Percentiles rank a stretch among this genome's conserved stretches.
phyloP scores from a whole-genome alignment of 2,329 filamentous ascomycete species.

The Colletotrichum coccodes region DNA sequence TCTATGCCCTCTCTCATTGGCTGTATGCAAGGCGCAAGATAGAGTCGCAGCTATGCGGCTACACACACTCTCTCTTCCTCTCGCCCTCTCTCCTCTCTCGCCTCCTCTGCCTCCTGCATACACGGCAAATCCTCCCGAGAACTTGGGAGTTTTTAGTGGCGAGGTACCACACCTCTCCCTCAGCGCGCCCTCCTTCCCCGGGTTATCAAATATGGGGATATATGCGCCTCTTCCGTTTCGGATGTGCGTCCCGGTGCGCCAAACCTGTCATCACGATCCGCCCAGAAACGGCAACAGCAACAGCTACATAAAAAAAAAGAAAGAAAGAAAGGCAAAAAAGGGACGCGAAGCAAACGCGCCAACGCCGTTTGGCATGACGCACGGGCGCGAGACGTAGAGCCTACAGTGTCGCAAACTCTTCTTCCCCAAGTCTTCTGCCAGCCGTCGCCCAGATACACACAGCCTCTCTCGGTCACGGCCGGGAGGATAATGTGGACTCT shows the following conservation, averaged over 20 bases:
- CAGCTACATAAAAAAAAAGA: too few species aligned
- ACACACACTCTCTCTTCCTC: neutral
- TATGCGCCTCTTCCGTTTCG: neutral
- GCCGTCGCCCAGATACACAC: neutral
- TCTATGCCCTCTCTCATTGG: neutral
- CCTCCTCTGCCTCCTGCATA: neutral
- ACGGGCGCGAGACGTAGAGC: neutral
- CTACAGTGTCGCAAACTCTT: neutral
- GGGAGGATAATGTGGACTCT: neutral
- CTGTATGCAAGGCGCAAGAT: neutral
- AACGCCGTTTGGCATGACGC: neutral
- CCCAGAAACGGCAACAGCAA: neutral
- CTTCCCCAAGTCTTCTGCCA: neutral
- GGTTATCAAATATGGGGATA: conserved; percentile 16
- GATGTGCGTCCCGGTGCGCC: neutral
- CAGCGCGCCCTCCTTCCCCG: conserved; percentile 3
- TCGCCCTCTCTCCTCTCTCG: neutral
- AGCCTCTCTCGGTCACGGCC: neutral
- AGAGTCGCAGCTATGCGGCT: neutral
- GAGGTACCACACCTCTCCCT: neutral
- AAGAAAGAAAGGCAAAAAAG: too few species aligned
- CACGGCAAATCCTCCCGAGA: neutral
- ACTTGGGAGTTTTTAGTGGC: neutral
- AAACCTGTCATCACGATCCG: neutral
- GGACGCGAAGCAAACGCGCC: neutral